Base-by-base conservation (phyloP, 1,284 basidiomycete species). In the Anthracocystis panici-leucophaei region DNA sequence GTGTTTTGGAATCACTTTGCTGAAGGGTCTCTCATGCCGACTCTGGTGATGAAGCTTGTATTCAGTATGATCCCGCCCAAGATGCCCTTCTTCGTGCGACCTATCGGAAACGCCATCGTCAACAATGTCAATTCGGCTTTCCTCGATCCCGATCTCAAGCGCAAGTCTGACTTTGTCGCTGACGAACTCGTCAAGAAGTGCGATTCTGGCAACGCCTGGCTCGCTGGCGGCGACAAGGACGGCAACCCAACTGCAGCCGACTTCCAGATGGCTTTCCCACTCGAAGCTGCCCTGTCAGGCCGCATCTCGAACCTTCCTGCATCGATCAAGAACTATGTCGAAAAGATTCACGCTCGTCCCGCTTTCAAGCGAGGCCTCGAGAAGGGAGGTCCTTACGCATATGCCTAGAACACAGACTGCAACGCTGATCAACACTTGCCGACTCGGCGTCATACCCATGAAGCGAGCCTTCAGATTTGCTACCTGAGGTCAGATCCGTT, bases 231-330 rank as follows among this genome's bases (percentile, higher is more conserved):
- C 14, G 83, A 84, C 65, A 81, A 71, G 58, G 76, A 82, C 25
- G 80, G 79, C 57, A 80, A 81, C 23, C 82, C 82, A 10, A 84
- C 82, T 20, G 63, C 81, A 5, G 82, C 83, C 33, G 82, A 84
- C 58, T 85, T 80, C 59, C 82, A 84, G 65, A 82, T 85, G 81
- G 59, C 77, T 11, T 84, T 82, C 77, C 80, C 81, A 1, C 60
- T 84, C 38, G 83, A 85, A 54, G 80, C 80, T 14, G 57, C 73
- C 44, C 29, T 77, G 18, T 62, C 75, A 18, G 79, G 79, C 11
- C 69, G 82, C 21, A 64, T 80, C 29, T 56, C 65, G 25, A 67
- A 78, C 21, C 54, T 75, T 14, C 75, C 79, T 0, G 46, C 62
- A 1, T 41, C 73, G 20, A 68, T 83, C 75, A 77, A 74, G 57